Evolutionary conservation across 2,329 filamentous ascomycete genomes (phyloP).

Genomic region (Pestalotiopsis sp.): DNA sequence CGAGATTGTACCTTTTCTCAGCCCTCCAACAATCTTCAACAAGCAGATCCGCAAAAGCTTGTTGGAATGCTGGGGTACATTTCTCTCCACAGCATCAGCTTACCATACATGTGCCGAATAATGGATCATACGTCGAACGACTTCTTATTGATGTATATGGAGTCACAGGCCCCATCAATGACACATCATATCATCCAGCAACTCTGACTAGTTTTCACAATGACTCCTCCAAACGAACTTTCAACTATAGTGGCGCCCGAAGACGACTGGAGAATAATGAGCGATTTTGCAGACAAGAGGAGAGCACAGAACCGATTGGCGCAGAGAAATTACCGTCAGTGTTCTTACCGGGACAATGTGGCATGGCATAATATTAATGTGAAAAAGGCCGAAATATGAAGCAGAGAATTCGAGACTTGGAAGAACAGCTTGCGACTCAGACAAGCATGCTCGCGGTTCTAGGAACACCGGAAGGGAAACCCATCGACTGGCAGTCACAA

Average conservation of each 20-base stretch:
- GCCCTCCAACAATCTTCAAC: background rate
- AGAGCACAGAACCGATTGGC: conserved; percentile 3
- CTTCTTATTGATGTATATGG: background rate
- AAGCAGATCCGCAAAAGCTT: conserved; percentile 1
- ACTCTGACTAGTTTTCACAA: background rate
- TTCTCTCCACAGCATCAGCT: background rate
- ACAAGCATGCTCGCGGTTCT: background rate
- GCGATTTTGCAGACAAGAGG: conserved; percentile 3
- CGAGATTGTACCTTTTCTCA: background rate
- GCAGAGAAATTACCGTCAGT: conserved; percentile 1
- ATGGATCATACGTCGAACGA: background rate
- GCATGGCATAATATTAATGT: background rate
- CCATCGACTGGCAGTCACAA: background rate
- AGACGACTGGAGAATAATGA: conserved; percentile 6
- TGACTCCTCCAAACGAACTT: background rate
- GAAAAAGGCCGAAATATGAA: background rate
- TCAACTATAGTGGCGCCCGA: background rate
- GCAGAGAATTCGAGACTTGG: conserved; percentile 1
- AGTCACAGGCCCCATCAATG: background rate
- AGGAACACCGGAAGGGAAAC: background rate
- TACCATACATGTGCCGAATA: background rate
- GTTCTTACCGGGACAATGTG: background rate
- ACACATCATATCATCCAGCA: background rate
- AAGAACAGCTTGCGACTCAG: background rate
- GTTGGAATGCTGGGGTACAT: background rate